A percentile compares a stretch with the other conserved stretches of the same genome.
Evolutionary conservation across 768 basidiomycete genomes (phyloP).

Genomic region (Suillus tomentosus): DNA sequence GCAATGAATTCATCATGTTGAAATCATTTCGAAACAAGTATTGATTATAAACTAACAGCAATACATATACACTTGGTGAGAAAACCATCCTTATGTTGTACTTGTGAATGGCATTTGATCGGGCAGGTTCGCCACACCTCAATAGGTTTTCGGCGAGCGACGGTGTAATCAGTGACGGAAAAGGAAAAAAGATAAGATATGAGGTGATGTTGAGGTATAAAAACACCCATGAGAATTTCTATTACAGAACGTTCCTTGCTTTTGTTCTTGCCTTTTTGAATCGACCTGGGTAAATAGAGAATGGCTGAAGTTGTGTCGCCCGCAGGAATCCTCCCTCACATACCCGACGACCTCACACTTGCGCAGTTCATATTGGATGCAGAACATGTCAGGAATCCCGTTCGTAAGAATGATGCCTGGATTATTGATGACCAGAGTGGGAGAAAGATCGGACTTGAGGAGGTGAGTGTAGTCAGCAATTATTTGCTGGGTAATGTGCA

Average conservation of each 20-base stretch:
- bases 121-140: background rate
- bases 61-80: too few species aligned
- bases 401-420: constrained; percentile 35
- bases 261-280: background rate
- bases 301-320: constrained; percentile 35
- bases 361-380: constrained; percentile 40
- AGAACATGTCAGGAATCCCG: constrained; percentile 33
- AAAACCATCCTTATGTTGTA: too few species aligned
- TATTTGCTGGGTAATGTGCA: background rate
- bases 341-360: constrained; percentile 42
- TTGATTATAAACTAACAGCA: too few species aligned
- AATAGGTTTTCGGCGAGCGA: background rate
- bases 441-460: constrained; percentile 35
- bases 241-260: background rate
- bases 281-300: background rate
- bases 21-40: too few species aligned
- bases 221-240: background rate
- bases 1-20: too few species aligned
- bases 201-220: background rate
- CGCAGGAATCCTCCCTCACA: constrained; percentile 29
- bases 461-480: constrained; percentile 28
- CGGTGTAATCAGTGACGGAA: background rate
- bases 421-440: constrained; percentile 45
- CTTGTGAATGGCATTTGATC: background rate
- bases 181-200: background rate